phyloP scores from a whole-genome alignment of 305 asterid species.

The Solanum hybrid region DNA sequence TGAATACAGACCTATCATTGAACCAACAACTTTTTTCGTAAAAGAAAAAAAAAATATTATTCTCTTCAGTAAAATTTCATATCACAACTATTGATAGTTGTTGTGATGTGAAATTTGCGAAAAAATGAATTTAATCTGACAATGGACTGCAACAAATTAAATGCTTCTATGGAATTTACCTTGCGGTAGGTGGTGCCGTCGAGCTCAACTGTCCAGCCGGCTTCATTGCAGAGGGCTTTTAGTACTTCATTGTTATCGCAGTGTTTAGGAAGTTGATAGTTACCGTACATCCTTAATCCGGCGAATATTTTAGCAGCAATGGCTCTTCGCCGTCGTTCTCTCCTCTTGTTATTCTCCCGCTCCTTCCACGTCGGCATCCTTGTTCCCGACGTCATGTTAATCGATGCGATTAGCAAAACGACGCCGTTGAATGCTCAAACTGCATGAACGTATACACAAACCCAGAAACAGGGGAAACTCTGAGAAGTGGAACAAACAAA shows the following conservation, averaged over 20 bases:
- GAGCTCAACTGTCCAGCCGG: conserved; percentile 75
- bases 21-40: neutral
- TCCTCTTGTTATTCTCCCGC: conserved; percentile 76
- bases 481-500: neutral
- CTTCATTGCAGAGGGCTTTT: conserved; percentile 68
- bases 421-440: neutral
- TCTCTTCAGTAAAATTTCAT: neutral
- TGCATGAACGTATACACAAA: neutral
- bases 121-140: neutral
- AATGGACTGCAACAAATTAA: neutral
- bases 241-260: conserved; percentile 82
- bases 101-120: neutral
- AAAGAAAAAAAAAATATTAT: neutral
- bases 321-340: conserved; percentile 80
- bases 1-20: neutral
- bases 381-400: conserved; percentile 53
- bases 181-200: conserved; percentile 86
- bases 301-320: conserved; percentile 67
- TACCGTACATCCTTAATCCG: conserved; percentile 73
- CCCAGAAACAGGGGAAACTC: neutral
- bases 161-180: conserved; percentile 19
- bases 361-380: conserved; percentile 83
- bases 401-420: neutral
- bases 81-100: neutral
- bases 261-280: conserved; percentile 66